Evolutionary conservation across 2,329 filamentous ascomycete species (phyloP).

Genomic region (Byssochlamys sp.): DNA sequence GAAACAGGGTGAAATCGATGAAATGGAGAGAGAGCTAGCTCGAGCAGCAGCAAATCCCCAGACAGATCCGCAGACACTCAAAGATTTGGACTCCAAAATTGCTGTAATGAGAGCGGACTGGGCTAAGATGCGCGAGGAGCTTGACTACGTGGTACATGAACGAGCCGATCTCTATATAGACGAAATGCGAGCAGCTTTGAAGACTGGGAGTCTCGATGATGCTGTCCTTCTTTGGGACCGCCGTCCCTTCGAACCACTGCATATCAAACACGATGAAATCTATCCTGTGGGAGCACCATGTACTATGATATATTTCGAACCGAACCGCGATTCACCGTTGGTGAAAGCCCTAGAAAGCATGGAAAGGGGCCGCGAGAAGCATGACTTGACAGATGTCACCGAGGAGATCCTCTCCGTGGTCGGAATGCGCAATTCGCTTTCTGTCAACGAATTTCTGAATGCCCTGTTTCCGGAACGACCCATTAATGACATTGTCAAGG

Average conservation of each 20-base stretch:
- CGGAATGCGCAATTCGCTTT: conserved; percentile 13
- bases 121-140: conserved; percentile 1
- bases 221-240: conserved; percentile 59
- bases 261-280: conserved; percentile 51
- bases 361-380: conserved; percentile 5
- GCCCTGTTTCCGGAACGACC: conserved; percentile 21
- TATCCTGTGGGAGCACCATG: conserved; percentile 45
- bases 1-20: conserved; percentile 18
- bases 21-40: conserved; percentile 14
- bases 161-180: conserved; percentile 38
- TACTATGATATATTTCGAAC: conserved; percentile 26
- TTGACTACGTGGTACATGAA: neutral
- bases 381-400: conserved; percentile 15
- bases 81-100: conserved; percentile 14
- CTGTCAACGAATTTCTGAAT: conserved; percentile 19
- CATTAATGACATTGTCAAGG: conserved; percentile 21
- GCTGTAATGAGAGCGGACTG: conserved; percentile 5
- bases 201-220: conserved; percentile 30
- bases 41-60: conserved; percentile 17
- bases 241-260: conserved; percentile 60
- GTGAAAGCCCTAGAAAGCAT: conserved; percentile 12
- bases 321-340: conserved; percentile 17
- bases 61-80: conserved; percentile 10
- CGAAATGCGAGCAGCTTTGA: conserved; percentile 39
- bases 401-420: conserved; percentile 18